phyloP scores from a whole-genome alignment of 306 rosid genomes.

The Prunus fruticosa region DNA sequence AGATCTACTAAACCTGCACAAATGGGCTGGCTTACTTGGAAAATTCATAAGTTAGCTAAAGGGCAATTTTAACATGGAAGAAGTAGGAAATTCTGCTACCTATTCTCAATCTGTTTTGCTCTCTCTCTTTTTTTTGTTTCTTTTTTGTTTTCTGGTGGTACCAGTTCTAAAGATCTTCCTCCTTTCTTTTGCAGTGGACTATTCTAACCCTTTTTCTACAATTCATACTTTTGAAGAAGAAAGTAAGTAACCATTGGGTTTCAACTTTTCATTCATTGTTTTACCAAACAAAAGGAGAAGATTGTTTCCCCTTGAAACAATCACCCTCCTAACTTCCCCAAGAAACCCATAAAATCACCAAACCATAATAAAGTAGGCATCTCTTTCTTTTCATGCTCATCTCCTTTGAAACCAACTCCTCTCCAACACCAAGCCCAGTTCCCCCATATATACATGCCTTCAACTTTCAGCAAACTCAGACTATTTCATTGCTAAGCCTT shows the following conservation, averaged over 20 bases:
- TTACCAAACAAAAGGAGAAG: constrained; percentile 33
- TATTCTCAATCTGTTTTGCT: no score
- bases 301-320: constrained; percentile 22
- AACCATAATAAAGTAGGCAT: constrained; percentile 31
- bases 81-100: background rate
- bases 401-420: constrained; percentile 58
- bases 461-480: constrained; percentile 20
- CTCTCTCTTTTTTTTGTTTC: rapidly evolving
- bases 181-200: no score
- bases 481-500: background rate
- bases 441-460: constrained; percentile 36
- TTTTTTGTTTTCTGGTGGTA: background rate
- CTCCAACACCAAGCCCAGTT: constrained; percentile 39
- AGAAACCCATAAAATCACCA: constrained; percentile 36
- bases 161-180: no score
- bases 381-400: constrained; percentile 48
- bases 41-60: no score
- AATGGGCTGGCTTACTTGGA: no score
- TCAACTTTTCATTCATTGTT: constrained; percentile 19
- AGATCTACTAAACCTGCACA: no score
- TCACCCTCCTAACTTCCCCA: constrained; percentile 44
- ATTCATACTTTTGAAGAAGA: constrained; percentile 1
- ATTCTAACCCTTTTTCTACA: background rate
- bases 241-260: background rate
- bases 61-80: background rate